phyloP scores from a whole-genome alignment of 192 early-diverging fungal genomes.

The Coemansia sp. region DNA sequence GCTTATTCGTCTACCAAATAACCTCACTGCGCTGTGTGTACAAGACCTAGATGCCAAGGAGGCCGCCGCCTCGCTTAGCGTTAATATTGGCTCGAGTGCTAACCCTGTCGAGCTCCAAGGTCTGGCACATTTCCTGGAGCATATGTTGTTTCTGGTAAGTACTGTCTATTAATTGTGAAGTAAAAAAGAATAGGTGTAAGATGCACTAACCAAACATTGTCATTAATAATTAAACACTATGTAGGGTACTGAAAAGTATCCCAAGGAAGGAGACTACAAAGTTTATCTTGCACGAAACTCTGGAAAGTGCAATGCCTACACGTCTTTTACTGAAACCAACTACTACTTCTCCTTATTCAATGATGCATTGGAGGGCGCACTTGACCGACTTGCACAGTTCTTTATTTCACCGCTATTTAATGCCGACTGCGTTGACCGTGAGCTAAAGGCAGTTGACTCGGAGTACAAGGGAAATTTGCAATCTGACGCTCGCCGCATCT shows the following conservation, averaged over 20 bases:
- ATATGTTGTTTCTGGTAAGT: conserved; percentile 64
- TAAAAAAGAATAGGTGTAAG: neutral
- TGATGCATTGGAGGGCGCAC: conserved; percentile 60
- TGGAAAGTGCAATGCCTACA: conserved; percentile 42
- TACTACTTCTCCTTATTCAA: conserved; percentile 31
- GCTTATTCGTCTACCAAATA: conserved; percentile 61
- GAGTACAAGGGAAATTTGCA: conserved; percentile 88
- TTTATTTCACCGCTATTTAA: conserved; percentile 87
- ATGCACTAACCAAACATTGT: neutral
- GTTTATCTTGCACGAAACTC: conserved; percentile 29
- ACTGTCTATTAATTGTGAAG: neutral
- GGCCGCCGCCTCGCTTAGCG: conserved; percentile 62
- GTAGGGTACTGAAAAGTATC: conserved; percentile 70
- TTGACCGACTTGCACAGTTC: conserved; percentile 82
- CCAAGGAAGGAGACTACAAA: conserved; percentile 66
- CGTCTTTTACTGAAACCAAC: conserved; percentile 16
- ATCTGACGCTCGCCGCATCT: conserved; percentile 51
- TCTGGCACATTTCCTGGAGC: conserved; percentile 73
- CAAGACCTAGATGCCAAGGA: conserved; percentile 59
- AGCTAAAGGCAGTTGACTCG: conserved; percentile 90
- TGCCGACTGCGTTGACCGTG: conserved; percentile 80
- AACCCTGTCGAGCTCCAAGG: conserved; percentile 65
- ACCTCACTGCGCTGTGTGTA: conserved; percentile 63
- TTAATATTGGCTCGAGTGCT: conserved; percentile 64
- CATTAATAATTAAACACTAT: neutral